A percentile compares a stretch with the other conserved stretches of the same genome.
phyloP scores from a whole-genome alignment of 1,139 yeast species.

The Yamadazyma taylorii region DNA sequence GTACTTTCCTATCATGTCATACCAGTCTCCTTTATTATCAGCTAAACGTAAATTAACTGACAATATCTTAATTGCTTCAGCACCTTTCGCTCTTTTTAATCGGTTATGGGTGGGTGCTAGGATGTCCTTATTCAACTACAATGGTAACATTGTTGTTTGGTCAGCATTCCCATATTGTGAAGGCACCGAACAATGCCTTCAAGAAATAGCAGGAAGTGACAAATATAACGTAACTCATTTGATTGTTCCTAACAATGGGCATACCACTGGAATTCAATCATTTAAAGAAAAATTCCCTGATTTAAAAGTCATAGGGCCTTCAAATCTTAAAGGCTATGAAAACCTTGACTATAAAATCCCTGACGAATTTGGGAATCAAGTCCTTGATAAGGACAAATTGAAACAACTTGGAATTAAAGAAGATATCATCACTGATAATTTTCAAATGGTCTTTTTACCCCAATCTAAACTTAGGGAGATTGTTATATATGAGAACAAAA shows the following conservation, averaged over 20 bases:
- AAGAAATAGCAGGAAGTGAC: slow-evolving; percentile 29
- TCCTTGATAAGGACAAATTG: slow-evolving; percentile 23
- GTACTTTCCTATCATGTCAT: no score
- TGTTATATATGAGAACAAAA: slow-evolving; percentile 44
- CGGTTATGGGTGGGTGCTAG: slow-evolving; percentile 58
- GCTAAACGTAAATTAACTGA: slow-evolving; percentile 45
- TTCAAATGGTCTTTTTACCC: slow-evolving; percentile 56
- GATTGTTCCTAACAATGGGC: slow-evolving; percentile 53
- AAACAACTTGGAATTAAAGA: slow-evolving; percentile 28
- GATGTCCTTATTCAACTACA: slow-evolving; percentile 48
- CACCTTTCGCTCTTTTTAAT: slow-evolving; percentile 40
- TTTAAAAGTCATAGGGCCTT: slow-evolving; percentile 50
- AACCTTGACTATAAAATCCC: slow-evolving; percentile 37
- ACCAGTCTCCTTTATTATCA: slow-evolving; percentile 32
- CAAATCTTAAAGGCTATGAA: slow-evolving; percentile 28
- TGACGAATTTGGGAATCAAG: slow-evolving; percentile 24
- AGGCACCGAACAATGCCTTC: slow-evolving; percentile 36
- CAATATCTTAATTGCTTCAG: slow-evolving; percentile 47
- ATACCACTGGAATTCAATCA: slow-evolving; percentile 50
- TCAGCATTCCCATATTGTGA: slow-evolving; percentile 60
- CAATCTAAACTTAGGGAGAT: slow-evolving; percentile 55
- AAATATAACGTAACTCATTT: slow-evolving; percentile 35
- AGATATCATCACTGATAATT: slow-evolving; percentile 30
- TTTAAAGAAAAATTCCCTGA: slow-evolving; percentile 49
- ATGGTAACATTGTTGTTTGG: slow-evolving; percentile 48